Evolutionary conservation across 1,284 basidiomycete species (phyloP), one percentile per base, ranked within the genome.

Genomic region (Rhodotorula sp.): DNA sequence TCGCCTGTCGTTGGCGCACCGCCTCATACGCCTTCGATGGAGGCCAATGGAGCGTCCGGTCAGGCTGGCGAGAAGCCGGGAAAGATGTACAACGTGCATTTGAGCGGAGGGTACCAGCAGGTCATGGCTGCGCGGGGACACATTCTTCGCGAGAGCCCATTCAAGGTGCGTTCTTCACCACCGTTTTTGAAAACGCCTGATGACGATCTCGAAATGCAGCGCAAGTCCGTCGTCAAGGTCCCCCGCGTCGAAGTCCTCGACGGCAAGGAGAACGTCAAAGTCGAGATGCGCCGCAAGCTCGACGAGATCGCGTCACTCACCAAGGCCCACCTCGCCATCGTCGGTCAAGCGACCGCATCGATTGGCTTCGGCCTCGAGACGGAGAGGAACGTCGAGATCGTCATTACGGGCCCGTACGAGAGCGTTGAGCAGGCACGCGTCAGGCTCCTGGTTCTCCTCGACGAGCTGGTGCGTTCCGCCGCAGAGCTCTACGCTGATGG

Each of bases 221-320:
- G 90, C 79, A 90, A 90, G 67, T 86, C 89, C 39, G 85, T 88
- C 64, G 90, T 98, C 83, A 92, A 91, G 79, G 91, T 96, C 47
- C 86, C 92, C 32, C 89, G 94, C 74, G 91, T 91, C 44, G 94
- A 98, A 79, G 90, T 98, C 68, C 87, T 98, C 64, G 92, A 94
- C 79, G 86, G 89, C 34, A 89, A 89, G 79, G 90, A 90, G n/a
- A 83, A 86, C 24, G 85, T 98, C 78, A 96, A 95, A 82, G 83
- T 88, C 9, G 90, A 94, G 77, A 91, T 98, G 68, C 87, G 90
- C 65, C 86, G 87, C 67, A 88, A 89, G 70, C 87, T 99, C 36
- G 94, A 97, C 78, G 92, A 94, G 77, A 92, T 98, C 77, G 93
- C 93, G 32, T 87, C 88, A 1, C 88, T 90, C 77, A 94, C 92